Percentiles rank a stretch among this genome's conserved stretches.
Conservation (phyloP, 306 rosid genomes). For the Malus sylvestris region DNA sequence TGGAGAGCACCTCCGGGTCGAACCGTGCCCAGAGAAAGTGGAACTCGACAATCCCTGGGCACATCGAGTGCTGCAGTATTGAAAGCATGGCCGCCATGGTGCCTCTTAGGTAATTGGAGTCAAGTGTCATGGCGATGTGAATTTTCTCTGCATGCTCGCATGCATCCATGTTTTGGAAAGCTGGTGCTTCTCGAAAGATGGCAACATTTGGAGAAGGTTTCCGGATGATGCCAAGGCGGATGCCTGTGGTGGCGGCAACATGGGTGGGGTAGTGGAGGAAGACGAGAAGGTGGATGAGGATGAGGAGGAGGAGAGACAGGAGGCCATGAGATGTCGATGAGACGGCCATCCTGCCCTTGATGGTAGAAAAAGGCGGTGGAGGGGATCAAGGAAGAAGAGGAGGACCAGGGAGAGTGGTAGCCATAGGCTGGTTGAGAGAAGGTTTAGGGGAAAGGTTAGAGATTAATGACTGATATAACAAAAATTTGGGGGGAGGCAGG, state of each 20-base stretch:
- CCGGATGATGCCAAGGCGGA: conserved; percentile 44
- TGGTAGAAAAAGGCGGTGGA: conserved; percentile 3
- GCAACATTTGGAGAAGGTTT: conserved; percentile 38
- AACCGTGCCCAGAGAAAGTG: conserved; percentile 67
- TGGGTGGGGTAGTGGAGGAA: neutral
- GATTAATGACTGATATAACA: conserved; percentile 7
- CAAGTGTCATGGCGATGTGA: conserved; percentile 77
- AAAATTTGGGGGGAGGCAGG: conserved; percentile 4
- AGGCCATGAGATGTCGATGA: conserved; percentile 29
- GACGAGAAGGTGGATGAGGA: neutral
- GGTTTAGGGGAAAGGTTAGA: conserved; percentile 35
- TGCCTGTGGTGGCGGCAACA: conserved; percentile 3
- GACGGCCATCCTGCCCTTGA: conserved; percentile 71
- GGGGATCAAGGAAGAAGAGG: conserved; percentile 19
- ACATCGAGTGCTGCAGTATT: conserved; percentile 60
- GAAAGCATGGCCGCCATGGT: conserved; percentile 80
- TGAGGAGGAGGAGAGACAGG: conserved; percentile 40
- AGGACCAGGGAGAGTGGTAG: conserved; percentile 27
- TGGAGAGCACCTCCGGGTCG: conserved; percentile 48
- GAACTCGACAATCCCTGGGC: conserved; percentile 69
- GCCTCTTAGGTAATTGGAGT: conserved; percentile 75
- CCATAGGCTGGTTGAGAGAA: conserved; percentile 36
- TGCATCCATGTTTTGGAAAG: conserved; percentile 47
- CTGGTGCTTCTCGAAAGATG: conserved; percentile 66
- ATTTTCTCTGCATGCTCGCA: conserved; percentile 41